Evolutionary conservation across 1,139 yeast genomes (phyloP).

Genomic region (Scheffersomyces insectosa): DNA sequence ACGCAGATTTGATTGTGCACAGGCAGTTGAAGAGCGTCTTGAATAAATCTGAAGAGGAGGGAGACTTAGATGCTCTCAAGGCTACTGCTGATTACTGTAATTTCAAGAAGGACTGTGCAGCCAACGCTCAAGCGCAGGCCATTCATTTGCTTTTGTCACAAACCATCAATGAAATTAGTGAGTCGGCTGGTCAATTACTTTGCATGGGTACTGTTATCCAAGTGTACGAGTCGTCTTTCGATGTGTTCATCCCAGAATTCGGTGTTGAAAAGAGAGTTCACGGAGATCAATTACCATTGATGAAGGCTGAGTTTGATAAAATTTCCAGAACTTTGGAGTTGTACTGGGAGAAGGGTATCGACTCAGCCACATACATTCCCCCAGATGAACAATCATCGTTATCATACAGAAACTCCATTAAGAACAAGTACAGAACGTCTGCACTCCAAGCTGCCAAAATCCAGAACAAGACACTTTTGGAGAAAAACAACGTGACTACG

Average conservation of each 20-base stretch:
- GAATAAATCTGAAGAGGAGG: constrained; percentile 29
- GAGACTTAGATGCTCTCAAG: constrained; percentile 72
- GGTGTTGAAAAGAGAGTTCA: constrained; percentile 98
- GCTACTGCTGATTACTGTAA: constrained; percentile 90
- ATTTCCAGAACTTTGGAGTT: constrained; percentile 67
- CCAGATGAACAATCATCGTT: constrained; percentile 80
- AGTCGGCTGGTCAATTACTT: constrained; percentile 75
- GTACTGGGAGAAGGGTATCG: constrained; percentile 90
- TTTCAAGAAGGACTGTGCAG: constrained; percentile 93
- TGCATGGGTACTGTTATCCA: constrained; percentile 87
- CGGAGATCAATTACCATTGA: constrained; percentile 92
- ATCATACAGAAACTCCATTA: constrained; percentile 74
- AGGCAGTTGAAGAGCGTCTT: constrained; percentile 80
- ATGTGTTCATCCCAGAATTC: constrained; percentile 89
- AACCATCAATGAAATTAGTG: constrained; percentile 77
- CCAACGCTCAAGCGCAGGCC: constrained; percentile 92
- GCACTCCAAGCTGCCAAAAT: constrained; percentile 68
- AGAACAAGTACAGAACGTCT: constrained; percentile 74
- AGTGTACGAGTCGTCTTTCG: constrained; percentile 95
- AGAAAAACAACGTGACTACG: constrained; percentile 31
- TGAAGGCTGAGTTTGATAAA: constrained; percentile 89
- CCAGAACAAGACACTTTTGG: constrained; percentile 40
- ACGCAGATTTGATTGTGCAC: constrained; percentile 90
- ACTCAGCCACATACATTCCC: constrained; percentile 88
- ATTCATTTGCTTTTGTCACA: constrained; percentile 84